Conservation (phyloP, 129 eudicot genomes). For the Escallonia herrerae region DNA sequence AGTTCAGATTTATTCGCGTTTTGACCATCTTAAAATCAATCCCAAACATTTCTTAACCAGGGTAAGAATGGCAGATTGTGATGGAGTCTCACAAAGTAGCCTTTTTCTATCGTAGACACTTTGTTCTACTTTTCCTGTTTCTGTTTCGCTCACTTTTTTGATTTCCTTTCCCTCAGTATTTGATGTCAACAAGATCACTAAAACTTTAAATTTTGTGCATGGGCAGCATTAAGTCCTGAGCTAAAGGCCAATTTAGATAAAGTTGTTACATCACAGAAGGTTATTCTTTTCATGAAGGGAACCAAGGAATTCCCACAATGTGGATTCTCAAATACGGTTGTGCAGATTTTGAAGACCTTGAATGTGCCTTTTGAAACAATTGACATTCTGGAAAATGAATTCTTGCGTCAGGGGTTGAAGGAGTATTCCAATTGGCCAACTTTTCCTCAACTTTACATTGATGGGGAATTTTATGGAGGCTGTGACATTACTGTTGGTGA, state of each 20-base stretch:
- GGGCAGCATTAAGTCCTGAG: slow-evolving; percentile 77
- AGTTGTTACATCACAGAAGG: slow-evolving; percentile 86
- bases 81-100: too few species aligned
- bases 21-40: too few species aligned
- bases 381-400: slow-evolving; percentile 73
- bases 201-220: background rate
- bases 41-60: too few species aligned
- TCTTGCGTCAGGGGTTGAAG: slow-evolving; percentile 78
- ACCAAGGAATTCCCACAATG: slow-evolving; percentile 95
- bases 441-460: slow-evolving; percentile 90
- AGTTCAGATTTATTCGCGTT: too few species aligned
- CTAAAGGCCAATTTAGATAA: slow-evolving; percentile 74
- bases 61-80: too few species aligned
- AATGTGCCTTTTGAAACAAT: slow-evolving; percentile 85
- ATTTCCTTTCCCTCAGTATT: background rate
- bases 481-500: slow-evolving; percentile 90
- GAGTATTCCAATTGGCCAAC: slow-evolving; percentile 99
- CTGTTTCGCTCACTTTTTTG: background rate
- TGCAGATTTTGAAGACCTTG: slow-evolving; percentile 61
- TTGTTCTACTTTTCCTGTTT: background rate
- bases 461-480: slow-evolving; percentile 96
- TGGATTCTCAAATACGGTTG: slow-evolving; percentile 89
- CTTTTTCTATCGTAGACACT: too few species aligned
- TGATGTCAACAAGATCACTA: background rate
- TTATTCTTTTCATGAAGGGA: slow-evolving; percentile 91